These are phyloP conservation scores for Fusarium sacchari DNA, from an alignment of 2,329 filamentous ascomycete genomes.

Conservation along the genomic window DNA sequence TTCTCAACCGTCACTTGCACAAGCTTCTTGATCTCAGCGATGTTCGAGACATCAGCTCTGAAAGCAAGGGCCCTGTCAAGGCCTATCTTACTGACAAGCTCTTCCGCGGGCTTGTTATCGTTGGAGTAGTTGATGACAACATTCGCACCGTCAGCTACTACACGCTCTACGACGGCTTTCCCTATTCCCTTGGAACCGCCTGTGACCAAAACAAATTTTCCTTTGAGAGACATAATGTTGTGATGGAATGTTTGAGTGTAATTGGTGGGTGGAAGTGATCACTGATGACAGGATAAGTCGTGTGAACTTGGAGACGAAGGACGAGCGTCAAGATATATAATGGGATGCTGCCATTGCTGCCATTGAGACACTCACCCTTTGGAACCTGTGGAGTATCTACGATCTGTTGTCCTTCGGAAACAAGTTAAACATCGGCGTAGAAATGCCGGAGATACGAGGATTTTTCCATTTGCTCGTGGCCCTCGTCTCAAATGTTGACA, in stretches of 20 bases:
- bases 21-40: neutral
- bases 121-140: constrained; percentile 9
- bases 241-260: too few relatives aligned
- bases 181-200: constrained; percentile 9
- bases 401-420: rapidly evolving
- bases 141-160: neutral
- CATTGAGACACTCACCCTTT: too few relatives aligned
- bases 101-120: neutral
- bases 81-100: neutral
- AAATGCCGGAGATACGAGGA: neutral
- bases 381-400: too few relatives aligned
- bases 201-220: neutral
- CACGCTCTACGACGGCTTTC: constrained; percentile 3
- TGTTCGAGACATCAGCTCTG: neutral
- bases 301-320: neutral
- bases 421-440: neutral
- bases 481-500: neutral
- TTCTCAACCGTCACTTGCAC: neutral
- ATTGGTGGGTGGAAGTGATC: rapidly evolving
- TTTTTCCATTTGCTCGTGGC: neutral
- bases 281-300: rapidly evolving
- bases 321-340: neutral
- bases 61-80: neutral
- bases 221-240: neutral
- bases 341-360: too few relatives aligned